Evolutionary conservation across 768 basidiomycete species (phyloP), one percentile per base, ranked within the genome.

Genomic region (Termitomyces sp.): DNA sequence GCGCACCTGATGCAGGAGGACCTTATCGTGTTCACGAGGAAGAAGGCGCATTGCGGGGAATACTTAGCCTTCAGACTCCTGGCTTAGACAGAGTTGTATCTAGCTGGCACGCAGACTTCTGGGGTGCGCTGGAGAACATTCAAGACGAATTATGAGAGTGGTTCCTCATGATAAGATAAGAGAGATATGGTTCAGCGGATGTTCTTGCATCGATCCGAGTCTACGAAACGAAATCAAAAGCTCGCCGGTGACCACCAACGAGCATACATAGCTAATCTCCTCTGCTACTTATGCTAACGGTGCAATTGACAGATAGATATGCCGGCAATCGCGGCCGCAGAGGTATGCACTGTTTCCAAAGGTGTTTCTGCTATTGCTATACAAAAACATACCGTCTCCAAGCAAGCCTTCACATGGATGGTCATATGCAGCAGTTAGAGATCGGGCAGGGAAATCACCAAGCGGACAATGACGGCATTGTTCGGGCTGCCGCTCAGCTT

Each of bases 21-120:
- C 77, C 67, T 89, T 91, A 58, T 83, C 88, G 56, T 85, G 79
- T 69, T 93, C 91, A 60, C 89, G 79, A 16, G 91, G 91, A 57
- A 85, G 75, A 60, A 92, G 75, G 65, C 83, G 82, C 89, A 93
- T 92, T 23, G 40, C 61, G 55, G 48, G 16, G 18, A 12, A 30
- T 35, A 56, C 18, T 13, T 3, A 2, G 41, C 20, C 33, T 36
- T 23, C 9, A 18, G 8, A 43, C n/a, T n/a, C 1, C 20, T 35
- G 35, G 35, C 14, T 16, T 7, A 26, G 35, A 2, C 16, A 49
- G 48, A 50, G 20, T 10, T 13, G 10, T 50, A 50, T 50, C n/a
- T 12, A 33, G 32, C 32, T 50, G 48, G 30, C 48, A 50, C 30
- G 30, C 16, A 30, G 5, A 48, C 48, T 33, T 30, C 9, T 48